Base-by-base conservation (phyloP, 2,329 filamentous ascomycete species). In the Aaosphaeria pasadenensis region DNA sequence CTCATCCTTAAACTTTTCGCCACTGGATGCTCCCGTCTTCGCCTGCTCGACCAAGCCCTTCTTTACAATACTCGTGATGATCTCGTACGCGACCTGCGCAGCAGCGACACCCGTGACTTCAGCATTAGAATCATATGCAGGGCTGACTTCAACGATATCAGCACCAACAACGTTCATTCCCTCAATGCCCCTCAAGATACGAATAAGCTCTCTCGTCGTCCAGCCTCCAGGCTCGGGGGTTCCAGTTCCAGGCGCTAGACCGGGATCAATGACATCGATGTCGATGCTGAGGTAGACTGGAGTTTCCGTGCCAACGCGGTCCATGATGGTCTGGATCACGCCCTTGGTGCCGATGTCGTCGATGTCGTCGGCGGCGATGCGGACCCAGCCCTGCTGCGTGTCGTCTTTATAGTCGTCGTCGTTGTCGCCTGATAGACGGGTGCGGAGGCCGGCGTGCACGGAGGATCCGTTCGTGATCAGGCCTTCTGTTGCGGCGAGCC, bases 201-300 rank as follows among this genome's bases (percentile, higher is more conserved):
- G 78, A 54, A 95, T 92, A 58, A 96, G 76, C 75, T 96, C 91
- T 44, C 91, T 78, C 17, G 88, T 95, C 5, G 89, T 94, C 91
- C 91, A 96, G 35, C 91, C 91, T 48, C 91, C 91, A 0, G 90
- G 87, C 74, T 95, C 91, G 0, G 91, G 91, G 0, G 91, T 96
- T 1, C 91, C 91, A 0, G 90, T 95, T 2, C 87, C 89, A 0
- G 89, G 89, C 2, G 83, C 83, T 43, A 84, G 73, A 31, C 81
- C 85, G 0, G 88, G 88, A 66, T 92, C 88, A 42, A 92, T 75
- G 0, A 91, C 87, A 67, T 92, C 88, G 56, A 91, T 91, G 62
- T 92, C 88, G 11, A 92, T 81, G 33, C 82, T 87, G 7, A 95
- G 74, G 64, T 95, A 95, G 1, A 95, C 89, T 0, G 89, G 89